Evolutionary conservation across 106 monocot species (phyloP), one percentile per base, ranked within the genome.

Genomic region (Allium sativum): DNA sequence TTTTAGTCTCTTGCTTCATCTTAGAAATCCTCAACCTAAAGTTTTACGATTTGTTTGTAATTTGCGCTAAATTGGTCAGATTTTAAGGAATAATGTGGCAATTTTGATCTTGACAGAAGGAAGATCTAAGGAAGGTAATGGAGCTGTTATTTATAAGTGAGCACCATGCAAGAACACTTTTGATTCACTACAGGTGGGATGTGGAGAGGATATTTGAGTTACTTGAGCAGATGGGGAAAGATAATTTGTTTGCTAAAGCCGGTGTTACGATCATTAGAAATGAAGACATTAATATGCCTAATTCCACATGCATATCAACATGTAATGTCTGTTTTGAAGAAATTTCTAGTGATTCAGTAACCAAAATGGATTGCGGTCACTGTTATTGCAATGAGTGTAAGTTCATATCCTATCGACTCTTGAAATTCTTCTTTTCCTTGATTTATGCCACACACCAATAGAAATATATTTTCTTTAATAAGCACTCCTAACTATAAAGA

Each of bases 131-230:
- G 18, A 89, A 75, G 76, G 78, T 89, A 48, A 89, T 81, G 89
- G 93, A 94, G 12, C 63, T 94, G 70, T 67, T 94, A 59, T 71
- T 62, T 6, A 31, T 94, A 40, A 72, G 68, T 16, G 86, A 94
- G 72, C 83, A 89, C 48, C 82, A 89, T 67, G 93, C 93, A 3
- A 67, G 93, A 58, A 81, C 93, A 8, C 76, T 94, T 7, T 74
- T 94, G 42, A 94, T 94, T 44, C 72, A 89, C 64, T 76, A 94
- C 58, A 72, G 89, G 1, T 94, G 93, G 93, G 83, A 86, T 67
- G 70, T 70, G 11, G 85, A 94, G 59, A 78, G 85, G 69, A 58
- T 94, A 9, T 83, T 89, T 59, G 85, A 72, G 45, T 71, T 86
- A 59, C 81, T 94, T 12, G 89, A 83, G 15, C 78, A 78, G 47